phyloP scores from a whole-genome alignment of 2,329 filamentous ascomycete genomes.

The Lomentospora prolificans region DNA sequence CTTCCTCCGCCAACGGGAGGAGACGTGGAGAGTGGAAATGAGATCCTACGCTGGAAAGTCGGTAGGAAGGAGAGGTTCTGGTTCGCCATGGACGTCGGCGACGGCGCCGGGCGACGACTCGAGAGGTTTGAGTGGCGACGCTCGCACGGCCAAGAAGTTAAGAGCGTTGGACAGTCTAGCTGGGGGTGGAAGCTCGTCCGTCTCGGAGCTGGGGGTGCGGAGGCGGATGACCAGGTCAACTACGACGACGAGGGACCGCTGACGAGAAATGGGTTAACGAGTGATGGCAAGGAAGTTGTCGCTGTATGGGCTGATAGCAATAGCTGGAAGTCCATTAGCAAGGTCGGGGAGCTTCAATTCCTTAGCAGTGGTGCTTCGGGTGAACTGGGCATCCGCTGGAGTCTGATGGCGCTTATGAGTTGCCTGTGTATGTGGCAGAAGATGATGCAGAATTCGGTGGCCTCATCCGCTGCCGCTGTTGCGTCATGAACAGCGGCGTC shows the following conservation, averaged over 20 bases:
- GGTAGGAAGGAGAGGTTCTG: constrained; percentile 3
- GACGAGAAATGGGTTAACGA: not conserved
- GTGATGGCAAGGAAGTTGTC: constrained; percentile 6
- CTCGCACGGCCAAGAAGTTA: constrained; percentile 3
- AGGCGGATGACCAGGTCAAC: not conserved
- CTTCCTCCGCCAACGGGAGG: not conserved
- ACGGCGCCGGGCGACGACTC: not conserved
- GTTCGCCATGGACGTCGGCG: constrained; percentile 5
- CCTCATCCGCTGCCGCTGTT: too few species aligned
- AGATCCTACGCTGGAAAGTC: not conserved
- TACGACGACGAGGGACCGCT: not conserved
- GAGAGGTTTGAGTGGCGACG: constrained; percentile 3
- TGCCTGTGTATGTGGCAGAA: not conserved
- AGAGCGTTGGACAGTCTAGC: not conserved
- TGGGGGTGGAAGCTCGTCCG: constrained; percentile 6
- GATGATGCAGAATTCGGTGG: not conserved
- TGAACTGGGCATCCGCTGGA: constrained; percentile 14
- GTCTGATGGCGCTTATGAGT: constrained; percentile 13
- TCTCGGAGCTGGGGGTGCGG: not conserved
- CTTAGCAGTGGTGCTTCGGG: constrained; percentile 12
- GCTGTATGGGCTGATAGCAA: constrained; percentile 2
- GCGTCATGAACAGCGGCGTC: too few species aligned
- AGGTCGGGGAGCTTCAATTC: constrained; percentile 10
- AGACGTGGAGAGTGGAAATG: not conserved
- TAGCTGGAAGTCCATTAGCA: not conserved